Conservation (phyloP, 352 stramenopile genomes). For the Globisporangium spinosum region DNA sequence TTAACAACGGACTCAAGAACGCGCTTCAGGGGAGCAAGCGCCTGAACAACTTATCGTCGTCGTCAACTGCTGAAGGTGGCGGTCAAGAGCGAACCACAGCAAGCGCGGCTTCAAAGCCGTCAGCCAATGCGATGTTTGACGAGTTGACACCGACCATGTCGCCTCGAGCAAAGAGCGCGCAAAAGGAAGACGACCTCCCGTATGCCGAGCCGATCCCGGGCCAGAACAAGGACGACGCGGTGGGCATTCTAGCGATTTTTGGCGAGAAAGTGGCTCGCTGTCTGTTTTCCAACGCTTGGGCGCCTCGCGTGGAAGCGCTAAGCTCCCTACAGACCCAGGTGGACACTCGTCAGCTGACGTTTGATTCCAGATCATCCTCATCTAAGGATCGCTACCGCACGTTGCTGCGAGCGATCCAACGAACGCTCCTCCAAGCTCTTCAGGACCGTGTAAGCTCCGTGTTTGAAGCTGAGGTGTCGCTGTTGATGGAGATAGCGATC, state of each 20-base stretch:
- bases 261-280: constrained; percentile 72
- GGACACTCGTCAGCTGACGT: constrained; percentile 44
- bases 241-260: constrained; percentile 47
- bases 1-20: constrained; percentile 75
- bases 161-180: constrained; percentile 44
- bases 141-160: constrained; percentile 23
- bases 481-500: constrained; percentile 77
- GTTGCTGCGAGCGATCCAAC: constrained; percentile 30
- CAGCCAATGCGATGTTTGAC: constrained; percentile 22
- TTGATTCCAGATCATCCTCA: constrained; percentile 26
- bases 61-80: not conserved
- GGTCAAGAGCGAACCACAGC: not conserved
- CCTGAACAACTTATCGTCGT: constrained; percentile 21
- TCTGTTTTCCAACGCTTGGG: constrained; percentile 80
- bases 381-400: not conserved
- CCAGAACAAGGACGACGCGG: constrained; percentile 47
- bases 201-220: constrained; percentile 77
- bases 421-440: constrained; percentile 50
- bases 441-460: constrained; percentile 78
- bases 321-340: constrained; percentile 73
- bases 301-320: constrained; percentile 71
- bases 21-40: constrained; percentile 66
- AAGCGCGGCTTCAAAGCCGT: not conserved
- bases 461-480: constrained; percentile 63
- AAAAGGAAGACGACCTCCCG: constrained; percentile 69